Evolutionary conservation across 192 early-diverging fungal species (phyloP).

Genomic region (Backusella psychrophila): DNA sequence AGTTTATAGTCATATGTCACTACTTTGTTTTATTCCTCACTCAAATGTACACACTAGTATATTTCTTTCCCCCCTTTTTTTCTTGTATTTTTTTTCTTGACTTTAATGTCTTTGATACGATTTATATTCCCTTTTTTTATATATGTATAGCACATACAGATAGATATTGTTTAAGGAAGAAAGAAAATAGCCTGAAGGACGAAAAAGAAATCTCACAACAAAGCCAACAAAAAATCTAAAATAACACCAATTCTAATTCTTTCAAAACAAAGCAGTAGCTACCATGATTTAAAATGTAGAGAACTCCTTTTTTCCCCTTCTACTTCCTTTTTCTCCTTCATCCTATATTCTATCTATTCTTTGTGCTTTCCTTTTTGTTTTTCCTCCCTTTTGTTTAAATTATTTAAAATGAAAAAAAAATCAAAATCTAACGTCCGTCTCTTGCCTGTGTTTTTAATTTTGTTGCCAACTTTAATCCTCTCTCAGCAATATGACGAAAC

Average conservation of each 20-base stretch:
- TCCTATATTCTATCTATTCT: neutral
- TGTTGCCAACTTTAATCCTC: neutral
- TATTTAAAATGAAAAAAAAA: constrained; percentile 8
- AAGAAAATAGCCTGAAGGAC: neutral
- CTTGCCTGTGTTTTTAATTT: neutral
- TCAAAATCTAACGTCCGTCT: neutral
- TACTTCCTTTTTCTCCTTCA: constrained; percentile 14
- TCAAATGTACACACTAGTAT: constrained; percentile 2
- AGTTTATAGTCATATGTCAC: neutral
- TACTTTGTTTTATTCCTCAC: neutral
- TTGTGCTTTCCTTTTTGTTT: constrained; percentile 1
- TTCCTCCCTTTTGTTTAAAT: constrained; percentile 11
- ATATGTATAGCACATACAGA: constrained; percentile 1
- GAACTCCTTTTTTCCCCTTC: neutral
- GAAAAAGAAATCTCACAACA: neutral
- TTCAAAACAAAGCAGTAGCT: neutral
- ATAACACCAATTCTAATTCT: neutral
- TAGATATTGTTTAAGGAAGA: neutral
- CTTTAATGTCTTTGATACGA: neutral
- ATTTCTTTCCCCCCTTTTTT: neutral
- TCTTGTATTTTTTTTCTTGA: constrained; percentile 15
- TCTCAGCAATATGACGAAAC: neutral
- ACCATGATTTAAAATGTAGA: neutral
- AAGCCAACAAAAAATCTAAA: neutral
- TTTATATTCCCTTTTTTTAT: constrained; percentile 3